Percentiles rank a stretch among this genome's conserved stretches.
These are phyloP conservation scores for Boletus coccyginus DNA, from an alignment of 768 basidiomycete species.

Conservation along the genomic window DNA sequence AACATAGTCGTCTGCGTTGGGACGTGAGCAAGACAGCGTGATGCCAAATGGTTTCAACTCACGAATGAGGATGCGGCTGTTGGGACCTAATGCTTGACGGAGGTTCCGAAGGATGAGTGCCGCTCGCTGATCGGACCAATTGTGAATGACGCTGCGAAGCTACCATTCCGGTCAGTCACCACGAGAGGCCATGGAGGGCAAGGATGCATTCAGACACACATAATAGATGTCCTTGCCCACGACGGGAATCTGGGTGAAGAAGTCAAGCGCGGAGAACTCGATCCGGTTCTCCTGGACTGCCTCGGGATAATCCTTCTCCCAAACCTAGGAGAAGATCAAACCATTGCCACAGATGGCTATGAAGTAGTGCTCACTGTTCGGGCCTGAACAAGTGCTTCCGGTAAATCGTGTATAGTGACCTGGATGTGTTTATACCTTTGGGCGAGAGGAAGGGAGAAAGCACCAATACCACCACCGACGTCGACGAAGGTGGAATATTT, in stretches of 20 bases:
- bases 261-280: constrained; percentile 29
- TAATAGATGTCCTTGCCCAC: constrained; percentile 32
- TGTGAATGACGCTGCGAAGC: constrained; percentile 28
- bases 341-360: neutral
- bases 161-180: neutral
- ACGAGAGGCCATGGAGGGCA: neutral
- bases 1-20: constrained; percentile 22
- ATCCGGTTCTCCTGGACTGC: constrained; percentile 23
- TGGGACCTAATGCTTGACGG: constrained; percentile 27
- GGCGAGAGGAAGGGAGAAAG: constrained; percentile 29
- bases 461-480: constrained; percentile 35
- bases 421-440: constrained; percentile 27
- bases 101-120: constrained; percentile 29
- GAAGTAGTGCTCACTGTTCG: constrained; percentile 8
- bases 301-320: constrained; percentile 22
- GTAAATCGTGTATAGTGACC: constrained; percentile 33
- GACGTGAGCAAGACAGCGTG: neutral
- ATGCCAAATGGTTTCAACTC: constrained; percentile 1
- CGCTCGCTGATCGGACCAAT: constrained; percentile 34
- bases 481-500: constrained; percentile 25
- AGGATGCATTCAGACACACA: constrained; percentile 14
- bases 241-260: constrained; percentile 29
- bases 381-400: constrained; percentile 22
- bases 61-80: constrained; percentile 34
- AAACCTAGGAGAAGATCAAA: constrained; percentile 18